Evolutionary conservation across 331 rosid genomes (phyloP).

Genomic region (Rosa hybrid): DNA sequence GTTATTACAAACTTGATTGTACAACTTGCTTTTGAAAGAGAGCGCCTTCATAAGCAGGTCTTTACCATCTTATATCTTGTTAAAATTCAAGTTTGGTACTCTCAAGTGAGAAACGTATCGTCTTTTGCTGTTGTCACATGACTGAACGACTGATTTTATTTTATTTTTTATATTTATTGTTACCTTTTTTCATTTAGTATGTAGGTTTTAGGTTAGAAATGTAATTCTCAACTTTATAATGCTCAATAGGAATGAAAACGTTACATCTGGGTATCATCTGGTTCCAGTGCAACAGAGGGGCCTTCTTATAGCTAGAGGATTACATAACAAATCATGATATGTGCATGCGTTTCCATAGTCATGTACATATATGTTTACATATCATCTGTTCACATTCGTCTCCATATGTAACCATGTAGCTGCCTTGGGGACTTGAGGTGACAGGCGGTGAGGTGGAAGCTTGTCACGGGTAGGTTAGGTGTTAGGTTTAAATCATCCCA

Average conservation of each 20-base stretch:
- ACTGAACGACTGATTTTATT: background rate
- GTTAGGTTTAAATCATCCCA: background rate
- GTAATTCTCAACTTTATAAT: background rate
- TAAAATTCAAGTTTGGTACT: background rate
- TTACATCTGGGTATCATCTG: background rate
- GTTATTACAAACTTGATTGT: conserved; percentile 60
- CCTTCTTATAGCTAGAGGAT: background rate
- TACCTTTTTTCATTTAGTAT: background rate
- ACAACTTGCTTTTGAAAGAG: conserved; percentile 88
- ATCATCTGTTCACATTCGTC: background rate
- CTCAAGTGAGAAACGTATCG: background rate
- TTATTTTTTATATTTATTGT: no score
- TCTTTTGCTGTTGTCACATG: background rate
- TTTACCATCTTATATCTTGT: conserved; percentile 6
- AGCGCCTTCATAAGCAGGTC: conserved; percentile 89
- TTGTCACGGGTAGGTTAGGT: background rate
- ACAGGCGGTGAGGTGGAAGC: background rate
- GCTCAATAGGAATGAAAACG: background rate
- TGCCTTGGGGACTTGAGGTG: background rate
- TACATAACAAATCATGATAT: background rate
- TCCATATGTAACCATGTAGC: background rate
- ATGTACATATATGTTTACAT: background rate
- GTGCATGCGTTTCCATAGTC: background rate
- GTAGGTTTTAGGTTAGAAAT: background rate
- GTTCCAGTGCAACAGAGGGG: background rate